Base-by-base conservation (phyloP, 768 basidiomycete species). In the Neoboletus subvelutipes region DNA sequence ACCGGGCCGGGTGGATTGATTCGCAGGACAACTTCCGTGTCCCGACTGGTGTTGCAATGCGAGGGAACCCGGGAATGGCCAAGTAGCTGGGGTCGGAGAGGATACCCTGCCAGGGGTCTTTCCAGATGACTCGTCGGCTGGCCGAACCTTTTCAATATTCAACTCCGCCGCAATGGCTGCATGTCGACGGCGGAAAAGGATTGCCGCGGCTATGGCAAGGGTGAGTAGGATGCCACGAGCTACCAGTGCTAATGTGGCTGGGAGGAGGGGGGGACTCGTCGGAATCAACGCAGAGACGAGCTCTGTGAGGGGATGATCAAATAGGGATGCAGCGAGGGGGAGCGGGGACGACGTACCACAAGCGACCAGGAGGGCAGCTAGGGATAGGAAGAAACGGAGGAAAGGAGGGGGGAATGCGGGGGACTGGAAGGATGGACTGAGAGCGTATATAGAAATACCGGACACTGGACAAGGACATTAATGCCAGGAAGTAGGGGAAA, bases 61-160 rank as follows among this genome's bases (percentile, higher is more conserved):
- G 9, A 72, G 68, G 18, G 68, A 67, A 49, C 63, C 70, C 10
- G 70, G 71, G 50, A 71, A 71, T 22, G 71, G 71, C 71, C 71
- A 73, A 1, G 70, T 72, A 22, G 54, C 70, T 20, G 54, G 60
- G 18, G 70, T 72, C 28, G 71, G 68, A 36, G 72, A 71, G 24
- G 70, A 70, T 34, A 68, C 62, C 5, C 71, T 61, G 8, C 56
- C 52, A 4, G 54, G 50, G 28, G 43, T 48, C 45, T 52, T 57
- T 54, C 28, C 43, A 36, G 55, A 42, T 15, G 54, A 43, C 7
- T 50, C 51, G 20, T 52, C 40, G 24, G 36, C 37, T 42, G 46
- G 20, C 12, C 0, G 5, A 24, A 49, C 55, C 39, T 68, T 72
- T 56, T 68, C 71, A 12, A 39, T 36, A 33, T 52, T 43, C 43